phyloP scores from a whole-genome alignment of 2,329 filamentous ascomycete genomes.

The Xylariaceae sp. region DNA sequence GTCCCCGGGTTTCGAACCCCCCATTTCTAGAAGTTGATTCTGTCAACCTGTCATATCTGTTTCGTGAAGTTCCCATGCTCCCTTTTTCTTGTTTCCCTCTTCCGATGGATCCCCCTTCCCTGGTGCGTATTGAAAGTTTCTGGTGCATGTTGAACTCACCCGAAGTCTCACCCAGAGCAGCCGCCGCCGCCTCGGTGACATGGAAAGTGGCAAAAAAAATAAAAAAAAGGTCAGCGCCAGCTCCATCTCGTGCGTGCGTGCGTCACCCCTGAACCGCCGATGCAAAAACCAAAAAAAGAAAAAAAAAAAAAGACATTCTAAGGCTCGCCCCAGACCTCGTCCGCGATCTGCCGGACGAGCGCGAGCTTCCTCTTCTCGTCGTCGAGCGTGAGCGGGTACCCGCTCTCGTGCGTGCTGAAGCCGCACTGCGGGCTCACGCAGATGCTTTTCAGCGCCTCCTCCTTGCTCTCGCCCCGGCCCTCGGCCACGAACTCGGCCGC shows the following conservation, averaged over 20 bases:
- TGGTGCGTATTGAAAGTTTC: too few relatives aligned
- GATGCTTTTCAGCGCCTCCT: slow-evolving; percentile 66
- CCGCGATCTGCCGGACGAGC: slow-evolving; percentile 66
- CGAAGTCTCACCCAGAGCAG: slow-evolving; percentile 2
- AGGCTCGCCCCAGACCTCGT: slow-evolving; percentile 62
- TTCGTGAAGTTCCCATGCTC: slow-evolving; percentile 15
- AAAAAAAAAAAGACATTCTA: too few relatives aligned
- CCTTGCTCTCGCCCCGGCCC: slow-evolving; percentile 57
- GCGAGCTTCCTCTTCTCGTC: slow-evolving; percentile 71
- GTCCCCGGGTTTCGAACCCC: too few relatives aligned
- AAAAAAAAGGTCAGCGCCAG: too few relatives aligned
- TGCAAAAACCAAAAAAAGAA: too few relatives aligned
- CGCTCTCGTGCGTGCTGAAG: slow-evolving; percentile 70
- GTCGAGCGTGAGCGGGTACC: slow-evolving; percentile 63
- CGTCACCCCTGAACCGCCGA: too few relatives aligned
- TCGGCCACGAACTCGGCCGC: slow-evolving; percentile 67
- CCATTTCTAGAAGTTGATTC: slow-evolving; percentile 16
- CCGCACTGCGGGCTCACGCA: slow-evolving; percentile 69
- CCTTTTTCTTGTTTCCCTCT: background rate
- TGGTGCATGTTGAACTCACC: slow-evolving; percentile 19
- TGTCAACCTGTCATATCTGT: slow-evolving; percentile 4
- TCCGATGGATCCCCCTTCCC: background rate
- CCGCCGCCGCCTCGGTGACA: too few relatives aligned
- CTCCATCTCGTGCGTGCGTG: too few relatives aligned
- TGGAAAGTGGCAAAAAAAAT: too few relatives aligned